These are phyloP conservation scores for Coemansia umbellata DNA, from an alignment of 192 early-diverging fungal genomes.

Conservation along the genomic window DNA sequence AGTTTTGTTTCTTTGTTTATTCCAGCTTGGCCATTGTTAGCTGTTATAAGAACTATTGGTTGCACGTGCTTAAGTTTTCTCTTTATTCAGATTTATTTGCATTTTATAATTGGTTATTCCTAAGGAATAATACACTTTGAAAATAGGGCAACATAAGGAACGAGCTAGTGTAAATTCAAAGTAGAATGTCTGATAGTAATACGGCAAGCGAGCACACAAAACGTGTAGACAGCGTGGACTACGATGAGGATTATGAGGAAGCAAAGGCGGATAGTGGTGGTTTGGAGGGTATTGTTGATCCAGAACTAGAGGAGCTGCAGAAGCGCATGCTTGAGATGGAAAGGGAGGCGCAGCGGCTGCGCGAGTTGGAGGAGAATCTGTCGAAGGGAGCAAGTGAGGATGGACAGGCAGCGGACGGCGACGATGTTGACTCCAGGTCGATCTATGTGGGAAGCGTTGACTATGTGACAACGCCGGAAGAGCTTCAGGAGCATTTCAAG, in stretches of 20 bases:
- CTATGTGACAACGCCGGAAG: conserved; percentile 89
- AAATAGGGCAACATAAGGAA: no score
- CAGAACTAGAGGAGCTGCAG: conserved; percentile 43
- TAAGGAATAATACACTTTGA: no score
- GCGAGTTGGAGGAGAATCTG: conserved; percentile 45
- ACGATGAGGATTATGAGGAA: conserved; percentile 19
- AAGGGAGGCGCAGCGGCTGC: conserved; percentile 48
- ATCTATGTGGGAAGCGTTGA: conserved; percentile 97
- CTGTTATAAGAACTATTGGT: no score
- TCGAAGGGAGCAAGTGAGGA: conserved; percentile 22
- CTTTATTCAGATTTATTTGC: no score
- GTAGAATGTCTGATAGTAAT: conserved; percentile 1
- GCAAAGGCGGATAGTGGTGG: conserved; percentile 2
- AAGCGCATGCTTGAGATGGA: conserved; percentile 49
- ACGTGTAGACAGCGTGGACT: conserved; percentile 12
- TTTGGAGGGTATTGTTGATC: conserved; percentile 19
- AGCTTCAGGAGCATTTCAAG: conserved; percentile 92
- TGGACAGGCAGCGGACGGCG: conserved; percentile 12
- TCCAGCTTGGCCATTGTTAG: no score
- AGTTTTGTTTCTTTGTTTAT: no score
- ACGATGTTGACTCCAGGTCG: conserved; percentile 74
- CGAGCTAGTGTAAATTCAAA: no score
- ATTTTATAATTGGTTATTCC: no score
- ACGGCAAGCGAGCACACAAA: conserved; percentile 5
- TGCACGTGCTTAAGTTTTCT: no score